Evolutionary conservation across 2,329 filamentous ascomycete genomes (phyloP), one percentile per base, ranked within the genome.

Genomic region (Zopfia rhizophila): DNA sequence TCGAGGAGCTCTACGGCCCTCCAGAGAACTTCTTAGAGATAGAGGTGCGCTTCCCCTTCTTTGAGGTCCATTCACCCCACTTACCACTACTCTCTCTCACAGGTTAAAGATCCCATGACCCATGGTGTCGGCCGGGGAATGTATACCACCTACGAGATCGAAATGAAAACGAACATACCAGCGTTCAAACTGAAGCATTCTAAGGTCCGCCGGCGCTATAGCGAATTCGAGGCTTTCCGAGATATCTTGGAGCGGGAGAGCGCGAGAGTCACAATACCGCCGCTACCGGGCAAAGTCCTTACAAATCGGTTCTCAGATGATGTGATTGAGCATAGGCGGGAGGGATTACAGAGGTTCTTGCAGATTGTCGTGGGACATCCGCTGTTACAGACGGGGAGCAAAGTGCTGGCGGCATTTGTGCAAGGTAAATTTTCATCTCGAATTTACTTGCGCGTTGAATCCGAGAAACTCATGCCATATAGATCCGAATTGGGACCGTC

Each of bases 21-120:
- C 94, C 94, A 5, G 94, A 99, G 81, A 99, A 99, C 80, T 97
- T 97, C 71, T 84, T 99, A 42, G 94, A 99, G 80, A 96, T 99
- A 56, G 94, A 99, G 82, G 92, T 94, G 73, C 37, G 17, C 31
- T 17, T 38, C 38, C 44, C 10, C 29, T 35, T 38, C 47, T 36
- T 33, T 30, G 18, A 29, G 32, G 13, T 8, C 39, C 23, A 38
- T 13, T 31, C 30, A 40, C 31, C 49, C 42, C 21, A 40, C 45
- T 17, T 22, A 3, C 18, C 30, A 30, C 43, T 36, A 44, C 29
- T 24, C 48, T 37, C 51, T 42, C 54, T 53, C 45, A 57, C 72
- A 96, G 91, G 91, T 97, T 63, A 89, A 89, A 70, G 94, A 94
- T 72, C 94, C 94, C 23, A 88, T 91, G 76, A 96, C 92, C 19